Evolutionary conservation across 148 eudicot species (phyloP).

Genomic region (Chenopodium quinoa): DNA sequence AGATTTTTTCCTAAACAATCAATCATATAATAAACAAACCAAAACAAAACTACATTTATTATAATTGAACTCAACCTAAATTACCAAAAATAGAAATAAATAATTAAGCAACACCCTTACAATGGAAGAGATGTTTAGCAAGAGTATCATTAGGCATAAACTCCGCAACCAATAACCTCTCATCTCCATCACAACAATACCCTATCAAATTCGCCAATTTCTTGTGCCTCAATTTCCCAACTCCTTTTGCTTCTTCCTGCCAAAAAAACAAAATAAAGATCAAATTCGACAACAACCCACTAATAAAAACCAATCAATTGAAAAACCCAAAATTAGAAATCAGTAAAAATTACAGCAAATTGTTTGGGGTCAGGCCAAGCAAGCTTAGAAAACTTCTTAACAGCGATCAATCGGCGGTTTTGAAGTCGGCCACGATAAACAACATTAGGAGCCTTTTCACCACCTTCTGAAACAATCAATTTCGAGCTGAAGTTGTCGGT

Average conservation of each 20-base stretch:
- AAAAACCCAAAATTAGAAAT: not conserved
- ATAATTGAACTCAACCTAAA: not conserved
- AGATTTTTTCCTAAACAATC: not conserved
- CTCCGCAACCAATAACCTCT: conserved; percentile 97
- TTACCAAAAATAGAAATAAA: not conserved
- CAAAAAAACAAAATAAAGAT: not conserved
- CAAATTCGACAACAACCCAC: conserved; percentile 11
- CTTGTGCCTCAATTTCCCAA: conserved; percentile 82
- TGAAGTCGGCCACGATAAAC: conserved; percentile 67
- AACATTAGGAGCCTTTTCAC: conserved; percentile 80
- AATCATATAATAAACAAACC: conserved; percentile 15
- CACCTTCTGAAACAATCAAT: conserved; percentile 70
- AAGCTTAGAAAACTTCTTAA: conserved; percentile 80
- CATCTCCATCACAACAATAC: conserved; percentile 94
- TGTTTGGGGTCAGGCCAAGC: conserved; percentile 98
- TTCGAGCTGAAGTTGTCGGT: conserved; percentile 73
- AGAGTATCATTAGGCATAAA: conserved; percentile 93
- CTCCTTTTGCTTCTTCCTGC: conserved; percentile 94
- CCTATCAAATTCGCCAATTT: conserved; percentile 92
- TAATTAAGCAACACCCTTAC: conserved; percentile 38
- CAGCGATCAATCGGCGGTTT: conserved; percentile 66
- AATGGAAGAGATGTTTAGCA: conserved; percentile 93
- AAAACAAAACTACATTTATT: not conserved
- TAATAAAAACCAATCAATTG: not conserved
- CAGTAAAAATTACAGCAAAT: conserved; percentile 53